Conservation (phyloP, 2,329 filamentous ascomycete species). For the Coleophoma cylindrospora region DNA sequence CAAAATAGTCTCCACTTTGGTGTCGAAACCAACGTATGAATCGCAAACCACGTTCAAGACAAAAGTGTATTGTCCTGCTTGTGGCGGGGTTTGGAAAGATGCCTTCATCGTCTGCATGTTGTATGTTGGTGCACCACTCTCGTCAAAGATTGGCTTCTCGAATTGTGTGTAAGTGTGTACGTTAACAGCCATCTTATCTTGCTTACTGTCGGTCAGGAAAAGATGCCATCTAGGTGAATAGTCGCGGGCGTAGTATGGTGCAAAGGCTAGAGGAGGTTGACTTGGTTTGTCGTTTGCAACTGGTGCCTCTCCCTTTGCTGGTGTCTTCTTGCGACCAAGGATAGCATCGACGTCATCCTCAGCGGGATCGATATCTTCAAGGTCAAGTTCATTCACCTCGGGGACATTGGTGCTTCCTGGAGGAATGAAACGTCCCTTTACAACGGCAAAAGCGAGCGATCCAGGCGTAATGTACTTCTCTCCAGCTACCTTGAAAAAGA, state of each 20-base stretch:
- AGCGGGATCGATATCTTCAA: slow-evolving; percentile 87
- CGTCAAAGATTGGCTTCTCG: slow-evolving; percentile 80
- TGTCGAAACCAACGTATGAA: slow-evolving; percentile 91
- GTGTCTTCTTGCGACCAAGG: slow-evolving; percentile 67
- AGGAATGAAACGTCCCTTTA: slow-evolving; percentile 91
- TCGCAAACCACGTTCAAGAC: slow-evolving; percentile 92
- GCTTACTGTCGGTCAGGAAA: slow-evolving; percentile 90
- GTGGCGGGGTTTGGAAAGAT: slow-evolving; percentile 91
- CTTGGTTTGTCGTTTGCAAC: slow-evolving; percentile 58
- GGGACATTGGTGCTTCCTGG: slow-evolving; percentile 76
- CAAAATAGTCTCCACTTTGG: slow-evolving; percentile 84
- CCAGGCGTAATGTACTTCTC: slow-evolving; percentile 90
- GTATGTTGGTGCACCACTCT: slow-evolving; percentile 81
- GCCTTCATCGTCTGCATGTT: slow-evolving; percentile 95
- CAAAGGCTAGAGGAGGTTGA: slow-evolving; percentile 80
- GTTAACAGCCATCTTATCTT: slow-evolving; percentile 92
- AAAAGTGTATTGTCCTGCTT: slow-evolving; percentile 90
- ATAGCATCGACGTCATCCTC: slow-evolving; percentile 88
- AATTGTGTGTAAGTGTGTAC: slow-evolving; percentile 94
- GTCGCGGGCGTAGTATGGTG: slow-evolving; percentile 85
- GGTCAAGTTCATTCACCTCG: slow-evolving; percentile 68
- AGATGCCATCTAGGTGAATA: slow-evolving; percentile 90
- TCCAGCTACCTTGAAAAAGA: slow-evolving; percentile 97
- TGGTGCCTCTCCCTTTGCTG: slow-evolving; percentile 51
- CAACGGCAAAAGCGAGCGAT: slow-evolving; percentile 86